Percentiles rank a stretch among this genome's conserved stretches.
phyloP scores from a whole-genome alignment of 148 eudicot species.

The Fagopyrum homotropicum region DNA sequence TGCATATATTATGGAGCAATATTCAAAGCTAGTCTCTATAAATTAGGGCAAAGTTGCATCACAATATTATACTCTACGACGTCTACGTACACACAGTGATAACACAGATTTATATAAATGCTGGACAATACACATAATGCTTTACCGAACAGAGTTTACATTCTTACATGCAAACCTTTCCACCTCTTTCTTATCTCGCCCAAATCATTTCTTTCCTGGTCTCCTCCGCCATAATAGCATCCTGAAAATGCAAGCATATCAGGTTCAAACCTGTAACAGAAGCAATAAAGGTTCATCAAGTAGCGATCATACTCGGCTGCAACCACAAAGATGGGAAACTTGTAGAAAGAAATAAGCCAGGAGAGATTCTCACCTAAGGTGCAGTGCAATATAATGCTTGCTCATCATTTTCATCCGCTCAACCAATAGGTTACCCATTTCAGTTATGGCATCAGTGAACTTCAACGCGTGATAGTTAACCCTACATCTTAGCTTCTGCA shows the following conservation, averaged over 20 bases:
- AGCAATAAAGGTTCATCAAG: slow-evolving; percentile 10
- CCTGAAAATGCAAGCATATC: slow-evolving; percentile 99
- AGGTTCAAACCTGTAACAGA: slow-evolving; percentile 80
- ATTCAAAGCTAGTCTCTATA: neutral
- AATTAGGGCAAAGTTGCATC: neutral
- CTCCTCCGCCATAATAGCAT: slow-evolving; percentile 98
- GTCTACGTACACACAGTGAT: neutral
- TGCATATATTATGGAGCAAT: slow-evolving; percentile 26
- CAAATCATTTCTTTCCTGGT: slow-evolving; percentile 72
- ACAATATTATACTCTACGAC: neutral
- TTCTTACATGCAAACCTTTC: slow-evolving; percentile 94
- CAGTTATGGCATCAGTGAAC: slow-evolving; percentile 62
- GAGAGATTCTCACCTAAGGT: slow-evolving; percentile 51
- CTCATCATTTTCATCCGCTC: slow-evolving; percentile 67
- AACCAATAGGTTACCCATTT: slow-evolving; percentile 72
- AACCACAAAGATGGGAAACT: neutral
- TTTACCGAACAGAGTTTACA: neutral
- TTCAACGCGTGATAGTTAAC: slow-evolving; percentile 86
- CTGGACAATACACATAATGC: neutral
- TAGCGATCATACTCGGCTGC: neutral
- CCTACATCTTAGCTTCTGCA: slow-evolving; percentile 94
- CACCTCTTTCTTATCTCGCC: slow-evolving; percentile 84
- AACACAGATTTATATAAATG: neutral
- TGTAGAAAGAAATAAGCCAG: slow-evolving; percentile 5
- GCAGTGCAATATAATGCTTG: slow-evolving; percentile 84